Evolutionary conservation across 2,329 filamentous ascomycete species (phyloP), one percentile per base, ranked within the genome.

Genomic region (Endocalyx cinctus): DNA sequence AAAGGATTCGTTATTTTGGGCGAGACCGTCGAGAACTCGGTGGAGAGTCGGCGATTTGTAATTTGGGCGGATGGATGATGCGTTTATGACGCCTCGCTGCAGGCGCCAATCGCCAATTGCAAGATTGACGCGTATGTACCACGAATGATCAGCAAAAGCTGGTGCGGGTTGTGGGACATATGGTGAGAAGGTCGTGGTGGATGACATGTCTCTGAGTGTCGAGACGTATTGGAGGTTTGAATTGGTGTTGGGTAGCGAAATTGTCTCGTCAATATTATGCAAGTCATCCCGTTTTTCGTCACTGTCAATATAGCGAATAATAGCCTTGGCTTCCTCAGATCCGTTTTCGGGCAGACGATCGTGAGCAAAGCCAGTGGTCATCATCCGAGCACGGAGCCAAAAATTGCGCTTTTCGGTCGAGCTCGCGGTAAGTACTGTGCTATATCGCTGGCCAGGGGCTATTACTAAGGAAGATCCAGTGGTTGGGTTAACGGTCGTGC

Each of bases 401-500:
- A 80, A 87, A 6, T 74, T 63, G 12, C 69, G 55, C 5, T 57
- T 52, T 0, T 65, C 63, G 3, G 70, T 67, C 30, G 73, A 71
- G 49, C 80, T 79, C 5, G 79, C 68, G 2, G 74, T 72, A 2
- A 87, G 48, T 0, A 87, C 57, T 11, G 82, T 67, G 47, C 80
- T 83, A 48, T 85, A 87, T 11, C 84, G 71, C 51, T 87, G 83
- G 0, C 82, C 82, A 2, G 82, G 80, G 6, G 79, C 71, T 15
- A 88, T 63, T 39, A 83, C 79, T 33, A 87, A 58, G 40, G 77
- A 72, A 20, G 73, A 67, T 6, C 79, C 71, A 2, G 73, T 63
- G 5, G 64, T 60, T 0, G 82, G 78, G 37, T 77, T 67, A 2
- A 84, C 74, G 22, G 77, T 73, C 2, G 80, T 77, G 12, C 82